A percentile compares a stretch with the other conserved stretches of the same genome.
phyloP scores from a whole-genome alignment of 495 filamentous ascomycete species.

The Podospora pseudocomata region DNA sequence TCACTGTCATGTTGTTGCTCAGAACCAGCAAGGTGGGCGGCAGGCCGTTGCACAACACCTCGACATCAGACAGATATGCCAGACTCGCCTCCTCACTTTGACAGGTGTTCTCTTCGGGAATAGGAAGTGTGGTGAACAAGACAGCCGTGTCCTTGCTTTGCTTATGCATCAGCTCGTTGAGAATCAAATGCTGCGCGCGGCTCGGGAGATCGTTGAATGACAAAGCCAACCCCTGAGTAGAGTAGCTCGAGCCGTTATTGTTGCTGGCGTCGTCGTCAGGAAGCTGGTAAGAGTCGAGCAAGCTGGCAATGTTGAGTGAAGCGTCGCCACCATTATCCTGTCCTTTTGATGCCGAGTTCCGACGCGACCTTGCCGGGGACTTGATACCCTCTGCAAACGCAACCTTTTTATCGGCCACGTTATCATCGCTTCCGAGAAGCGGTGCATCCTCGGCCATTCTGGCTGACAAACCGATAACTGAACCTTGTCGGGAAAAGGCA shows the following conservation, averaged over 20 bases:
- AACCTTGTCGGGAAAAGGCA: conserved; percentile 46
- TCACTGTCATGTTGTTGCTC: conserved; percentile 88
- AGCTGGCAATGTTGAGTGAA: conserved; percentile 35
- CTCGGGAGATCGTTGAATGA: conserved; percentile 83
- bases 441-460: conserved; percentile 56
- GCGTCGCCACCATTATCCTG: conserved; percentile 23
- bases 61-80: conserved; percentile 71
- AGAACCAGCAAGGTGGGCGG: conserved; percentile 75
- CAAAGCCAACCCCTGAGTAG: conserved; percentile 59
- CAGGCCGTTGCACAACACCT: conserved; percentile 64
- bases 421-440: conserved; percentile 41
- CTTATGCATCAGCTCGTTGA: conserved; percentile 76
- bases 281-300: conserved; percentile 33
- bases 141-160: conserved; percentile 72
- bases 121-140: conserved; percentile 76
- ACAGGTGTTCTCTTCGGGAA: conserved; percentile 70
- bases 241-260: conserved; percentile 54
- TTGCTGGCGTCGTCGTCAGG: conserved; percentile 17
- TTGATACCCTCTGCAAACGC: conserved; percentile 56
- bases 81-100: conserved; percentile 64
- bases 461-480: conserved; percentile 19
- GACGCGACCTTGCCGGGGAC: conserved; percentile 29
- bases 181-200: conserved; percentile 76
- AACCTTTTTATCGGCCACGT: conserved; percentile 59
- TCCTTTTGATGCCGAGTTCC: conserved; percentile 30